A percentile compares a stretch with the other conserved stretches of the same genome.
phyloP scores from a whole-genome alignment of 208 protist species.

The Trypanosoma conorhini region DNA sequence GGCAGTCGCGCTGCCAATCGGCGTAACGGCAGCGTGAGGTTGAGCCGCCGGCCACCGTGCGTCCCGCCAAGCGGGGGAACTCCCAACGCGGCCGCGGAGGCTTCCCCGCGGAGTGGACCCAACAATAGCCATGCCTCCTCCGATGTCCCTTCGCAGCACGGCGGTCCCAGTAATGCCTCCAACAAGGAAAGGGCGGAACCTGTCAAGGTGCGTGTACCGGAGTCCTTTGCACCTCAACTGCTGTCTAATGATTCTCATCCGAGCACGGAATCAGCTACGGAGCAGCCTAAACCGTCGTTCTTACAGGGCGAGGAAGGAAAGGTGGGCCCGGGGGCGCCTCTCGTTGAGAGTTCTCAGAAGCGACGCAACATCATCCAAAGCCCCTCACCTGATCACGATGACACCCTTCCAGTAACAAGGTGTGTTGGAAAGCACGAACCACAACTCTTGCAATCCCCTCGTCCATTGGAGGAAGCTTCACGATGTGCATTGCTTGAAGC shows the following conservation, averaged over 20 bases:
- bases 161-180: neutral
- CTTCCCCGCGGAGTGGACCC: neutral
- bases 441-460: neutral
- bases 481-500: conserved; percentile 1
- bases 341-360: neutral
- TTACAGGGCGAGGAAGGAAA: neutral
- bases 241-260: neutral
- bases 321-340: neutral
- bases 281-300: neutral
- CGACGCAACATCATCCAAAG: neutral
- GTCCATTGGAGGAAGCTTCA: neutral
- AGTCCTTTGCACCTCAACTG: neutral
- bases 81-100: neutral
- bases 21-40: neutral
- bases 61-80: conserved; percentile 1
- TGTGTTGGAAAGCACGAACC: neutral
- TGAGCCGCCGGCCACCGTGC: conserved; percentile 4
- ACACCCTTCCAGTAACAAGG: neutral
- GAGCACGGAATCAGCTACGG: neutral
- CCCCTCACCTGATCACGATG: neutral
- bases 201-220: neutral
- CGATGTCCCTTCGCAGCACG: neutral
- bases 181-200: neutral
- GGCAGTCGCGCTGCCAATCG: conserved; percentile 7
- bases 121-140: neutral